Evolutionary conservation across 2,329 filamentous ascomycete genomes (phyloP).

Genomic region (Fusarium sp.): DNA sequence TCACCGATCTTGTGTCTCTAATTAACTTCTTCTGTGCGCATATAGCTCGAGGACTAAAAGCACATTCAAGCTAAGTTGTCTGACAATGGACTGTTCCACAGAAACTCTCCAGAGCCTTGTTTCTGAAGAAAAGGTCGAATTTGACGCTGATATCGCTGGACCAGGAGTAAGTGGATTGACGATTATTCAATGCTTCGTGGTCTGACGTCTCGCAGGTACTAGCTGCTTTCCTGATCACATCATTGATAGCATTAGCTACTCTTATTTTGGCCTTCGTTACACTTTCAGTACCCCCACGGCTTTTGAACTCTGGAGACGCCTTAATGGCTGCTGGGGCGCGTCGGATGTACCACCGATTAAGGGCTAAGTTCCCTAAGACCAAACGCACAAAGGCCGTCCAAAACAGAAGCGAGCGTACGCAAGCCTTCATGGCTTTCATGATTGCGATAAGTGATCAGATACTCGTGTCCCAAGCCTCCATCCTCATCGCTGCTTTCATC

Average conservation of each 20-base stretch:
- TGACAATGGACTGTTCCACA: background rate
- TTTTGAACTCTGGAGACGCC: background rate
- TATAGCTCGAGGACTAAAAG: fast-evolving
- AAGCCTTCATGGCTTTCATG: constrained; percentile 4
- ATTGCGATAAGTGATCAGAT: constrained; percentile 7
- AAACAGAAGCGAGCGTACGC: background rate
- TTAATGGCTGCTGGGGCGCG: background rate
- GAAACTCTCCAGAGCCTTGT: background rate
- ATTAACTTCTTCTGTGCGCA: background rate
- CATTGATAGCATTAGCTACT: background rate
- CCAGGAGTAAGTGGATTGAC: background rate
- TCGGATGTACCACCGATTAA: fast-evolving
- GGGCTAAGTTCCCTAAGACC: background rate
- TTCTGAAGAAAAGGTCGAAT: fast-evolving
- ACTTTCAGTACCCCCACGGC: background rate
- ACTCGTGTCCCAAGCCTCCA: background rate
- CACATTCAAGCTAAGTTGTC: too few species aligned
- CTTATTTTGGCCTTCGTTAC: background rate
- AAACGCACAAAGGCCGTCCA: background rate
- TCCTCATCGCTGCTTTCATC: background rate
- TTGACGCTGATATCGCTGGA: constrained; percentile 14
- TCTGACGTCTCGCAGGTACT: background rate
- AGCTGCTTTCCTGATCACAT: background rate
- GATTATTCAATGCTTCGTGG: fast-evolving
- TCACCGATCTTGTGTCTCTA: background rate